Base-by-base conservation (phyloP, 2,329 filamentous ascomycete species). In the Cladosporium sp. region DNA sequence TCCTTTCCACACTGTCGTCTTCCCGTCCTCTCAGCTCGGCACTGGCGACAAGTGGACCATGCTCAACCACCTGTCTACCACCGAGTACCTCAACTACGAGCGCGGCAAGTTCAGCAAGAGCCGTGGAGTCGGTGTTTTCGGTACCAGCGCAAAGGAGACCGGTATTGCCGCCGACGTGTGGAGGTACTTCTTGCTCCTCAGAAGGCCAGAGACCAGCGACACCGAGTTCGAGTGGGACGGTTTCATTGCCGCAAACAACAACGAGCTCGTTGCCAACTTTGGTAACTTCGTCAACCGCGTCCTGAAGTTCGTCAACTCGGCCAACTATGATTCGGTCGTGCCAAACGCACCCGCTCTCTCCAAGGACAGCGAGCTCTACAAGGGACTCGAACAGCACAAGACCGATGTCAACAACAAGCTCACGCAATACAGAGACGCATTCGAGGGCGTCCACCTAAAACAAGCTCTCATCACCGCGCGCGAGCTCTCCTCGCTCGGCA, bases 21-120 rank as follows among this genome's bases (percentile, higher is more conserved):
- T 96, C 83, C 94, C 94, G 1, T 91, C 87, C 33, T 93, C 89
- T 50, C 91, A 97, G 77, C 84, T 97, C 12, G 93, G 93, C 65
- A 94, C 93, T 0, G 83, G 85, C 53, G 89, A 96, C 72, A 88
- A 89, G 69, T 97, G 93, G 93, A 97, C 92, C 58, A 91, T 90
- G 86, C 86, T 96, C 37, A 88, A 96, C 80, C 91, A 93, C 74
- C 85, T 97, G 60, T 95, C 91, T 10, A 93, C 93, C 0, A 95
- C 93, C 0, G 93, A 97, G 76, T 93, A 95, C 73, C 83, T 95
- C 70, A 93, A 94, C 80, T 95, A 95, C 74, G 91, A 95, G 77
- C 87, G 88, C 67, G 91, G 91, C 70, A 97, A 97, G 77, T 97
- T 97, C 81, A 93, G 90, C 76, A 97, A 97, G 80, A 95, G 91